These are phyloP conservation scores for Yamadazyma phyllophila DNA, from an alignment of 805 yeast genomes.

Conservation along the genomic window DNA sequence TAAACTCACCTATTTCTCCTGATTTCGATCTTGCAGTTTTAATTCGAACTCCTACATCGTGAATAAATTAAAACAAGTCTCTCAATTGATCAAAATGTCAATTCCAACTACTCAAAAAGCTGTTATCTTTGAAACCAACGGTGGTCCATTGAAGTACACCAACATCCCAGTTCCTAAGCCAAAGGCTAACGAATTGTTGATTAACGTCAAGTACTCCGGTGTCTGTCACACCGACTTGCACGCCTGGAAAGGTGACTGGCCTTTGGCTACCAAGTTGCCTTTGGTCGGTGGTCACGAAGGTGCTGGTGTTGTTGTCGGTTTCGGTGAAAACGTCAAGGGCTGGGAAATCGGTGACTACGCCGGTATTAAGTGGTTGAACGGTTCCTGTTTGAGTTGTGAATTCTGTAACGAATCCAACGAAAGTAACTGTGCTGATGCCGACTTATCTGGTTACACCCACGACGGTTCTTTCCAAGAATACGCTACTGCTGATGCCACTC, in stretches of 20 bases:
- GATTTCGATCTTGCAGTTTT: slow-evolving; percentile 7
- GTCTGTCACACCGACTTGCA: slow-evolving; percentile 48
- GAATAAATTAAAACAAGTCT: slow-evolving; percentile 6
- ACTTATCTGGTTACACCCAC: slow-evolving; percentile 71
- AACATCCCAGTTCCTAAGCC: slow-evolving; percentile 44
- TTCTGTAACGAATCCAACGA: slow-evolving; percentile 43
- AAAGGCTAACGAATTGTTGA: slow-evolving; percentile 39
- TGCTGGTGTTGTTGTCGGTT: slow-evolving; percentile 46
- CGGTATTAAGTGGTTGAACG: slow-evolving; percentile 47
- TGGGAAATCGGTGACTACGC: slow-evolving; percentile 45
- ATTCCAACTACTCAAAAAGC: slow-evolving; percentile 45
- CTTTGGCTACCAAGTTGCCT: slow-evolving; percentile 43
- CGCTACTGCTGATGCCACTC: slow-evolving; percentile 63
- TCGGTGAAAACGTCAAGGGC: slow-evolving; percentile 41
- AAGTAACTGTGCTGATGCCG: slow-evolving; percentile 61
- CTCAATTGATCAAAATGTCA: slow-evolving; percentile 14
- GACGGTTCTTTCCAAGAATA: slow-evolving; percentile 70
- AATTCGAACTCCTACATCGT: not conserved
- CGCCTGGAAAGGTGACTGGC: slow-evolving; percentile 50
- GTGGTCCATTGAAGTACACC: slow-evolving; percentile 41
- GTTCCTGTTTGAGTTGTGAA: slow-evolving; percentile 44
- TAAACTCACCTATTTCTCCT: not conserved
- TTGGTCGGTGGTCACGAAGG: slow-evolving; percentile 50
- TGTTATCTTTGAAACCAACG: slow-evolving; percentile 40
- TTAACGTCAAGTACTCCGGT: slow-evolving; percentile 46